Percentiles rank a stretch among this genome's conserved stretches.
phyloP scores from a whole-genome alignment of 352 stramenopile species.

The Elongisporangium prolatum region DNA sequence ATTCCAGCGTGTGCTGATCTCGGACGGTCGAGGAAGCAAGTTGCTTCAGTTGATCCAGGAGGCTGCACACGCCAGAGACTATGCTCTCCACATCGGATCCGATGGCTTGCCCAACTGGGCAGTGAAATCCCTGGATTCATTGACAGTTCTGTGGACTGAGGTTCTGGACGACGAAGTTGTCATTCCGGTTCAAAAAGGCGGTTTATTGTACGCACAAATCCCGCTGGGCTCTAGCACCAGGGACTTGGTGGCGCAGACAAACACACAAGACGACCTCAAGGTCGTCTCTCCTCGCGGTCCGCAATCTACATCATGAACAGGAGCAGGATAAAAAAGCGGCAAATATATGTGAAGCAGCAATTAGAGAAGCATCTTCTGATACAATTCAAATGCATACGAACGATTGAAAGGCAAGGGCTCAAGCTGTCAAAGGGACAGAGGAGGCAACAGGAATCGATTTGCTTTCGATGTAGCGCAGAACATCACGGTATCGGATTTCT shows the following conservation, averaged over 20 bases:
- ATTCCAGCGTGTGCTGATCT: slow-evolving; percentile 21
- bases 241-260: background rate
- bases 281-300: background rate
- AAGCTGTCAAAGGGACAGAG: background rate
- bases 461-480: slow-evolving; percentile 71
- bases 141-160: slow-evolving; percentile 12
- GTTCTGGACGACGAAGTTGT: background rate
- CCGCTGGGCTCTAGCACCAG: background rate
- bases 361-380: background rate
- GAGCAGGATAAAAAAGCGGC: background rate
- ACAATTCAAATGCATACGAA: background rate
- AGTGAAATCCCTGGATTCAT: slow-evolving; percentile 14
- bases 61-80: slow-evolving; percentile 8
- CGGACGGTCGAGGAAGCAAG: slow-evolving; percentile 14
- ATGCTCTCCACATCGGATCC: slow-evolving; percentile 37
- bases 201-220: background rate
- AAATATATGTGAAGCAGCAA: background rate
- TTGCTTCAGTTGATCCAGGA: slow-evolving; percentile 30
- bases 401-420: background rate
- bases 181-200: background rate
- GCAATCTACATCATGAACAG: background rate
- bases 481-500: slow-evolving; percentile 83
- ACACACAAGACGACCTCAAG: background rate
- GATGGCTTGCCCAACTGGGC: slow-evolving; percentile 21
- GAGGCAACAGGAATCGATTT: slow-evolving; percentile 20